phyloP scores from a whole-genome alignment of 169 alveolate species.

The Plasmodium malariae region DNA sequence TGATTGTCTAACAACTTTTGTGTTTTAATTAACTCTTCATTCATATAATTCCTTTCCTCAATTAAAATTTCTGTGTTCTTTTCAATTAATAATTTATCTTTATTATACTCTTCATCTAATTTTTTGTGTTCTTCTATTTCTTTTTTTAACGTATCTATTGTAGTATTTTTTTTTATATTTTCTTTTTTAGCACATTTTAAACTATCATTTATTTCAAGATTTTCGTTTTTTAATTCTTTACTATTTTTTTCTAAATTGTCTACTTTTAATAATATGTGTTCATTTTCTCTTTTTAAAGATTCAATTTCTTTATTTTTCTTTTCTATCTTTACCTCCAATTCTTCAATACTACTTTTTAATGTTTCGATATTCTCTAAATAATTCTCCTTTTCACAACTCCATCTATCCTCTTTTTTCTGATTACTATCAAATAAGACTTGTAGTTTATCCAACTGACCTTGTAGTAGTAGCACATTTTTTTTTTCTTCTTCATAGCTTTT shows the following conservation, averaged over 20 bases:
- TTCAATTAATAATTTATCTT: slow-evolving; percentile 60
- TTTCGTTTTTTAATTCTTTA: slow-evolving; percentile 72
- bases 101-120: slow-evolving; percentile 51
- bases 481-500: slow-evolving; percentile 56
- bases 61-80: slow-evolving; percentile 58
- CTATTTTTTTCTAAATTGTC: slow-evolving; percentile 52
- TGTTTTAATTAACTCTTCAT: slow-evolving; percentile 69
- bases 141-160: slow-evolving; percentile 54
- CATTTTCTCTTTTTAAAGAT: slow-evolving; percentile 59
- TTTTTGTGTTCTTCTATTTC: slow-evolving; percentile 51
- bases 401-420: slow-evolving; percentile 62
- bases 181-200: slow-evolving; percentile 40
- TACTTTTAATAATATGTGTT: slow-evolving; percentile 69
- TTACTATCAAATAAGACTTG: slow-evolving; percentile 53
- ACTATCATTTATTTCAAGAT: slow-evolving; percentile 44
- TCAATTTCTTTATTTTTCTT: slow-evolving; percentile 69
- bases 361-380: slow-evolving; percentile 55
- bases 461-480: slow-evolving; percentile 23
- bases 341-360: slow-evolving; percentile 39
- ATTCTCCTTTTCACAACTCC: slow-evolving; percentile 61
- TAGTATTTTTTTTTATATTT: slow-evolving; percentile 47
- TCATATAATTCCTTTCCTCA: slow-evolving; percentile 57
- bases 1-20: slow-evolving; percentile 56
- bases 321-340: slow-evolving; percentile 49
- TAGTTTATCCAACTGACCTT: slow-evolving; percentile 37